Percentiles rank a stretch among this genome's conserved stretches.
Conservation (phyloP, 2,329 filamentous ascomycete genomes). For the Trichothecium sympodiale region DNA sequence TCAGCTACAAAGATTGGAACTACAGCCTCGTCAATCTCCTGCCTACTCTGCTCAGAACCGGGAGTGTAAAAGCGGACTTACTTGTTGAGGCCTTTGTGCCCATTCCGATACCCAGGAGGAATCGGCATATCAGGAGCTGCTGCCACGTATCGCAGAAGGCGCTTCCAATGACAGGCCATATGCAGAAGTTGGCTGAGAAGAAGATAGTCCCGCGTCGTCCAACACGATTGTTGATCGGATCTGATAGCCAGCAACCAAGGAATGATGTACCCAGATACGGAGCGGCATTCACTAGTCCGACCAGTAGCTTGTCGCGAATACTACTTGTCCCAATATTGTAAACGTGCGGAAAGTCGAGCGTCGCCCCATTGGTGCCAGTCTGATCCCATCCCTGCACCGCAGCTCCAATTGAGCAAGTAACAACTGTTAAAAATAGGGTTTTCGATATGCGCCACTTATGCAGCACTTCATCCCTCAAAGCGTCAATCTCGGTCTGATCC, state of each 20-base stretch:
- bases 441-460: constrained; percentile 58
- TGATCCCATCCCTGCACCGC: constrained; percentile 63
- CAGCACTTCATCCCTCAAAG: constrained; percentile 48
- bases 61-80: constrained; percentile 13
- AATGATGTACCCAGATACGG: constrained; percentile 37
- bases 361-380: constrained; percentile 53
- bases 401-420: constrained; percentile 57
- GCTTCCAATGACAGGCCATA: constrained; percentile 59
- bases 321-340: constrained; percentile 30
- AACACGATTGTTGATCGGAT: constrained; percentile 41
- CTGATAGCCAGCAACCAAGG: constrained; percentile 54
- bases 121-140: constrained; percentile 58
- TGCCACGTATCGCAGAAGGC: constrained; percentile 62
- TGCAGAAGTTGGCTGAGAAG: constrained; percentile 60
- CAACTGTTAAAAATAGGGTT: constrained; percentile 55
- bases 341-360: constrained; percentile 45
- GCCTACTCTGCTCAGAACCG: not conserved
- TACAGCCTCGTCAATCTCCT: constrained; percentile 23
- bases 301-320: constrained; percentile 32
- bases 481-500: constrained; percentile 44
- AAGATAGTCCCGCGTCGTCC: constrained; percentile 51
- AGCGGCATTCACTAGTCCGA: constrained; percentile 57
- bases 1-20: constrained; percentile 71
- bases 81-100: constrained; percentile 58
- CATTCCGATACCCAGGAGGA: constrained; percentile 68